Percentiles rank a stretch among this genome's conserved stretches.
Conservation (phyloP, 192 early-diverging fungal species). For the Coemansia aciculifera region DNA sequence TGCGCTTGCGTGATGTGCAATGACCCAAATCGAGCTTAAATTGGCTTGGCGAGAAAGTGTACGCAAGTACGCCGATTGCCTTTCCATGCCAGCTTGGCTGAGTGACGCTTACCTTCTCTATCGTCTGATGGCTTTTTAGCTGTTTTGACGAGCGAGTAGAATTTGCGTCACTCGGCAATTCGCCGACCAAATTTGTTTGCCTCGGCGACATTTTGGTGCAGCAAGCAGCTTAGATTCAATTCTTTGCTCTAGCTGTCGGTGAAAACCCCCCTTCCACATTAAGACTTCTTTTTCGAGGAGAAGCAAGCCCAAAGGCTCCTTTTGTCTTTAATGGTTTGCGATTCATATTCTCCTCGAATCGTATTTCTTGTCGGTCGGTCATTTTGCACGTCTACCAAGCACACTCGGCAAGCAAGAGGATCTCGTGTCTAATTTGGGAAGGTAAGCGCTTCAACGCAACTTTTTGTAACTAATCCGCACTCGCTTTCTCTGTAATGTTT, state of each 20-base stretch:
- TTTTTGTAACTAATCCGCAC: constrained; percentile 6
- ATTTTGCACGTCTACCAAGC: constrained; percentile 8
- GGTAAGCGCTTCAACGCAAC: constrained; percentile 21
- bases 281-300: not conserved
- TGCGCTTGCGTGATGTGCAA: constrained; percentile 45
- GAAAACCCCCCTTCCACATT: not conserved
- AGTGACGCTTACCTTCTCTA: not conserved
- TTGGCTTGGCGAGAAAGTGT: not conserved
- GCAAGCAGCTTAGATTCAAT: not conserved
- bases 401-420: not conserved
- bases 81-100: constrained; percentile 3
- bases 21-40: constrained; percentile 41
- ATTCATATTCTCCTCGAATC: not conserved
- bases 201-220: not conserved
- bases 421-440: not conserved
- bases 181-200: not conserved
- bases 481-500: not conserved
- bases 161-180: not conserved
- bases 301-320: not conserved
- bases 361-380: not conserved
- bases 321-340: not conserved
- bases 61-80: not conserved
- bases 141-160: not conserved
- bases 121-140: not conserved
- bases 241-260: not conserved